Evolutionary conservation across 768 basidiomycete genomes (phyloP).

Genomic region (Termitomyces sp.): DNA sequence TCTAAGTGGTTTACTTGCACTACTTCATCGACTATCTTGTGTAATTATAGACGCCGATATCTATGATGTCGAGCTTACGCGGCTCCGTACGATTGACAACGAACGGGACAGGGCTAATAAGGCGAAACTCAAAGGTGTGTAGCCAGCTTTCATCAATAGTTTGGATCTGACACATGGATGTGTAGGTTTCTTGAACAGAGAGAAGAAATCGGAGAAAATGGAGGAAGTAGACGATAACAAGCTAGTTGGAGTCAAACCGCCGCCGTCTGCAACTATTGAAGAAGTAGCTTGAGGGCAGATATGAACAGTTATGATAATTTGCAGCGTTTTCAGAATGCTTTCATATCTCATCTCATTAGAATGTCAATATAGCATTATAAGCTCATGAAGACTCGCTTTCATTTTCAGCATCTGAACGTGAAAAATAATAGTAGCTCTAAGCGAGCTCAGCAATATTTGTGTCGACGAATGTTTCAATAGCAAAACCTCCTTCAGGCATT

Average conservation of each 20-base stretch:
- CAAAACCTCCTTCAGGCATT: conserved; percentile 48
- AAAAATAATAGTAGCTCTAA: conserved; percentile 22
- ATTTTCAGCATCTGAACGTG: not conserved
- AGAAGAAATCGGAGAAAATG: conserved; percentile 12
- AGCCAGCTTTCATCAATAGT: not conserved
- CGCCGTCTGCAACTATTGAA: conserved; percentile 6
- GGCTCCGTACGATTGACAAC: conserved; percentile 58
- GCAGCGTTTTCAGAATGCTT: conserved; percentile 6
- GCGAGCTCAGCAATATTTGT: conserved; percentile 45
- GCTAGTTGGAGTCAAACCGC: not conserved
- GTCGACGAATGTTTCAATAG: conserved; percentile 54
- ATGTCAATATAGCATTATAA: not conserved
- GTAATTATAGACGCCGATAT: conserved; percentile 42
- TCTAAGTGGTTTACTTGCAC: not conserved
- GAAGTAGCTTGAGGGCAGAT: conserved; percentile 2
- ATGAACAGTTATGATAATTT: not conserved
- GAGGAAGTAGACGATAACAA: conserved; percentile 1
- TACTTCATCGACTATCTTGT: not conserved
- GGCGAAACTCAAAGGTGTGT: conserved; percentile 68
- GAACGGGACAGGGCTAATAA: conserved; percentile 62
- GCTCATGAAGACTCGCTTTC: not conserved
- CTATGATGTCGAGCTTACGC: conserved; percentile 60
- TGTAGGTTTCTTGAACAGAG: conserved; percentile 46
- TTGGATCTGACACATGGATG: not conserved
- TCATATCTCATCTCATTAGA: not conserved